Conservation (phyloP, 306 rosid genomes). For the Glycine soja region DNA sequence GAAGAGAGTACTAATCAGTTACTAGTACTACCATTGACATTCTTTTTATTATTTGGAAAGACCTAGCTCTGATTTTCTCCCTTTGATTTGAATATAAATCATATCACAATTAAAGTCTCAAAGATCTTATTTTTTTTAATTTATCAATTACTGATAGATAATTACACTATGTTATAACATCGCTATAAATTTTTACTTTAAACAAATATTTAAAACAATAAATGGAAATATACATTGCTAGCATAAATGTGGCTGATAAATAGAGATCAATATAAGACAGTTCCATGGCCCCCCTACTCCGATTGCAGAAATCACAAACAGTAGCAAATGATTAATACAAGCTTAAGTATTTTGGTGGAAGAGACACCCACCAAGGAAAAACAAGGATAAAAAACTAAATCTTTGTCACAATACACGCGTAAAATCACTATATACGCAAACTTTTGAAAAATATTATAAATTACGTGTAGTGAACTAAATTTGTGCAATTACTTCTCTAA, state of each 20-base stretch:
- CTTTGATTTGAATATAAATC: background rate
- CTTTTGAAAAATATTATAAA: background rate
- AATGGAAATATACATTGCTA: background rate
- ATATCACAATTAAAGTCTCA: background rate
- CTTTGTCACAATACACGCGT: background rate
- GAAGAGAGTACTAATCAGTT: background rate
- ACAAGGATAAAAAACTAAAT: background rate
- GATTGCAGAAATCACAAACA: background rate
- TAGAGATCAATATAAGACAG: background rate
- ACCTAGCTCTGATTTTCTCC: background rate
- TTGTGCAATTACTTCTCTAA: background rate
- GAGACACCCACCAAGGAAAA: background rate
- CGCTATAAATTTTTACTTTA: background rate
- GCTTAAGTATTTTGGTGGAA: background rate
- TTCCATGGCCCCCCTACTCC: slow-evolving; percentile 4
- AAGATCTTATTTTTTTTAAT: background rate
- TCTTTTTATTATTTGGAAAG: background rate
- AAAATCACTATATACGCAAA: background rate
- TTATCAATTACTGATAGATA: too few relatives aligned
- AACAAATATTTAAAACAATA: background rate
- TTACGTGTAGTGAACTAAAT: background rate
- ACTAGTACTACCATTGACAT: background rate
- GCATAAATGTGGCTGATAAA: background rate
- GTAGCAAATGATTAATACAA: background rate
- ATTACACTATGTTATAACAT: too few relatives aligned